Evolutionary conservation across 345 rosid genomes (phyloP).

Genomic region (Rhodamnia rubescens): DNA sequence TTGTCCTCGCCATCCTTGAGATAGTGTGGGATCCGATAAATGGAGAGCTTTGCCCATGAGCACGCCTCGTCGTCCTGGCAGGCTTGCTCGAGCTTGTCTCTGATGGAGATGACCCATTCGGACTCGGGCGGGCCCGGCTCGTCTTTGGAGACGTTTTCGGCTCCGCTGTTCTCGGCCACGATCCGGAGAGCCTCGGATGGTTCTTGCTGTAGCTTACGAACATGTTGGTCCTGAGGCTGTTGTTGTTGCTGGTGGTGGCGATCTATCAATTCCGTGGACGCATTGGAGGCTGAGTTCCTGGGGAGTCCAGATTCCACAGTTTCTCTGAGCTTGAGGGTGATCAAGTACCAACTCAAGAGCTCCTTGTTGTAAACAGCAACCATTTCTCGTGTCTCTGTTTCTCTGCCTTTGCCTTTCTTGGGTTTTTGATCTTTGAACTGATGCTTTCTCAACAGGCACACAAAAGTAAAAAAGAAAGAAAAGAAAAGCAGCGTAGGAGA

Average conservation of each 20-base stretch:
- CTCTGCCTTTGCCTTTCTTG: background rate
- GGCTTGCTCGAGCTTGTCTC: conserved; percentile 54
- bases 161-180: conserved; percentile 9
- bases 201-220: conserved; percentile 12
- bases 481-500: background rate
- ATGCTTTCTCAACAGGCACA: background rate
- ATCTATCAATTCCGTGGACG: background rate
- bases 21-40: conserved; percentile 49
- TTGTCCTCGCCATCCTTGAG: conserved; percentile 61
- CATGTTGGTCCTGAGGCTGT: background rate
- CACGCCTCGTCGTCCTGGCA: conserved; percentile 43
- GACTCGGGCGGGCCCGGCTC: conserved; percentile 17
- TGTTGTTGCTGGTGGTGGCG: conserved; percentile 2
- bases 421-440: background rate
- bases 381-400: conserved; percentile 13
- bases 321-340: conserved; percentile 58
- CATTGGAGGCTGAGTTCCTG: conserved; percentile 1
- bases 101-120: conserved; percentile 64
- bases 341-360: conserved; percentile 63
- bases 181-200: conserved; percentile 15
- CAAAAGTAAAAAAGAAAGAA: background rate
- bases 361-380: conserved; percentile 65
- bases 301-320: conserved; percentile 42
- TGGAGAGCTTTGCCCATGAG: conserved; percentile 51
- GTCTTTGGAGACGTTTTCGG: conserved; percentile 5